These are phyloP conservation scores for Trametes cubensis DNA, from an alignment of 768 basidiomycete genomes.

Conservation along the genomic window DNA sequence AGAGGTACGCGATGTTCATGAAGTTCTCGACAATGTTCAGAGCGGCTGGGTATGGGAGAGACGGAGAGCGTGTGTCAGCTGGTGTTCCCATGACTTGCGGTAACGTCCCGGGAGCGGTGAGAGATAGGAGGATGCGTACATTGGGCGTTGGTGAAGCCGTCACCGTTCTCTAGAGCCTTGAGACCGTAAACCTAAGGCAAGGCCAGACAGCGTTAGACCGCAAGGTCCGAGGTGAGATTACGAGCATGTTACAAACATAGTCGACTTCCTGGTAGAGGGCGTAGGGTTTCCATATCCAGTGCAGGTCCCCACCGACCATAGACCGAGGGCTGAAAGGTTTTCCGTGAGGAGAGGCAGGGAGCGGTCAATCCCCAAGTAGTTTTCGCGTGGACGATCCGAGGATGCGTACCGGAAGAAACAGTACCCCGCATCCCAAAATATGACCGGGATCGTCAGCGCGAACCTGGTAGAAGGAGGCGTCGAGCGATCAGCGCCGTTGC, in stretches of 20 bases:
- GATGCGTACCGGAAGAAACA: constrained; percentile 73
- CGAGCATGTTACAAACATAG: constrained; percentile 34
- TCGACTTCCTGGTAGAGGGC: constrained; percentile 72
- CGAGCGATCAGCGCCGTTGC: constrained; percentile 10
- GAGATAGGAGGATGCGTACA: constrained; percentile 44
- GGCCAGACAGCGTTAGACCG: constrained; percentile 7
- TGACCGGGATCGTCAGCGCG: constrained; percentile 60
- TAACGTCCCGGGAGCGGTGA: neutral
- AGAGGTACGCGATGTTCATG: constrained; percentile 77
- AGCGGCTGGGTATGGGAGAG: constrained; percentile 50
- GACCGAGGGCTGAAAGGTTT: constrained; percentile 66
- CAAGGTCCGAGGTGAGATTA: neutral
- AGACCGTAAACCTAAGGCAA: constrained; percentile 68
- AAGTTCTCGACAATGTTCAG: constrained; percentile 79
- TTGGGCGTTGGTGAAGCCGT: constrained; percentile 88
- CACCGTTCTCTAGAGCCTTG: constrained; percentile 58
- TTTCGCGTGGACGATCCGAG: neutral
- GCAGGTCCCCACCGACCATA: constrained; percentile 84
- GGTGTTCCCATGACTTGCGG: constrained; percentile 2
- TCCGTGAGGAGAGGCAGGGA: neutral
- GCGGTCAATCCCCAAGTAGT: neutral
- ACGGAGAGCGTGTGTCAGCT: constrained; percentile 4
- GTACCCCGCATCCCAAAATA: constrained; percentile 82
- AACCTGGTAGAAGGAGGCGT: constrained; percentile 50
- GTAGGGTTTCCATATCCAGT: constrained; percentile 92